Evolutionary conservation across 2,329 filamentous ascomycete genomes (phyloP), one percentile per base, ranked within the genome.

Genomic region (Gnomoniopsis smithogilvyi): DNA sequence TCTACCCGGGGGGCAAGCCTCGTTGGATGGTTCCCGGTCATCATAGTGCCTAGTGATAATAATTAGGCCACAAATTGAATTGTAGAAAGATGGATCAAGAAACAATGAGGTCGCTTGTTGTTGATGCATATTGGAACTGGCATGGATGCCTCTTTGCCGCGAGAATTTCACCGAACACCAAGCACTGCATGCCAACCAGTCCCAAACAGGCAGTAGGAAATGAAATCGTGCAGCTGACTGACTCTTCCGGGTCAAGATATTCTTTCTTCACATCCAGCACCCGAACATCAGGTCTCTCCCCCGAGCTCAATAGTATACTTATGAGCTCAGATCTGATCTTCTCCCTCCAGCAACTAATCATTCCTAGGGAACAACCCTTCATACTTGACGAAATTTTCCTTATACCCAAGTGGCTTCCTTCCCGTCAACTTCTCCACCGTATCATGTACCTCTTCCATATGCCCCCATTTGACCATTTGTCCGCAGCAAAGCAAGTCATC

Each of bases 401-500:
- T 48, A 19, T 49, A 63, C n/a, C 56, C 51, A 21, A 34, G 2
- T 3, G 60, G 41, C 53, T 62, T 62, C 15, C 34, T 49, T 3
- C 60, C 60, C 17, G 60, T 62, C 50, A 62, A 33, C n/a, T 41
- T 45, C 33, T 62, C 60, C n/a, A 62, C 60, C 4, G 53, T 51
- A 4, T 60, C 60, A 14, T 58, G 55, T 11, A 57, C 58, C 45
- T 62, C 30, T 1, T 38, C 41, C 60, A 62, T 54, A 15, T 60
- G 51, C 3, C 60, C 57, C 30, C 36, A 50, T 14, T 50, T 36
- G 10, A 62, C 57, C 50, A 62, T 60, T 38, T 64, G 60, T 10
- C 65, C 64, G 36, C 57, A 64, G 49, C 62, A 63, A 2, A 63
- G 49, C 50, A 66, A 36, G 34, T 66, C 65, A 21, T 59, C 57